Conservation (phyloP, 1,284 basidiomycete genomes). For the Trametes sp. region DNA sequence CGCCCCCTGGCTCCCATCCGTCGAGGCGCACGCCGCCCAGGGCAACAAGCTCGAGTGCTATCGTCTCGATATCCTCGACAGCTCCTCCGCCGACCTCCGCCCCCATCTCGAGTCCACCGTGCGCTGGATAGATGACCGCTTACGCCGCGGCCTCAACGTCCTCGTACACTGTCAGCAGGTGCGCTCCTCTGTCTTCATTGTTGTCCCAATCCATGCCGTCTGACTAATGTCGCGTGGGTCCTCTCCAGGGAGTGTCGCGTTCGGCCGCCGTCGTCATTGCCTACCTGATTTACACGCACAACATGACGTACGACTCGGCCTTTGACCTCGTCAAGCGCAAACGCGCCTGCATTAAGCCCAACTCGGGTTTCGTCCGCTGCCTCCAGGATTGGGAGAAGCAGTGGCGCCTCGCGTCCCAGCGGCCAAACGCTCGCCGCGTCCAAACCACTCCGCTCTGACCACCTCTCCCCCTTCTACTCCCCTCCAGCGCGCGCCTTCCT, state of each 20-base stretch:
- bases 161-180: slow-evolving; percentile 77
- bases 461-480: not conserved
- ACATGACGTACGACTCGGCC: slow-evolving; percentile 73
- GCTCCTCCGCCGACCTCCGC: slow-evolving; percentile 57
- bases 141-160: slow-evolving; percentile 59
- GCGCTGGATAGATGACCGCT: slow-evolving; percentile 59
- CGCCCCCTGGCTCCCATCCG: slow-evolving; percentile 69
- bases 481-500: not conserved
- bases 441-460: slow-evolving; percentile 30
- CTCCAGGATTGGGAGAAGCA: slow-evolving; percentile 40
- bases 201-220: slow-evolving; percentile 6
- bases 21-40: slow-evolving; percentile 49
- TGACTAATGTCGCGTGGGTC: slow-evolving; percentile 17
- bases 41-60: slow-evolving; percentile 64
- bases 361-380: slow-evolving; percentile 57
- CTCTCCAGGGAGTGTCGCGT: slow-evolving; percentile 67
- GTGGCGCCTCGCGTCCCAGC: slow-evolving; percentile 29
- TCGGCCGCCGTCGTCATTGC: slow-evolving; percentile 72
- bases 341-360: slow-evolving; percentile 75
- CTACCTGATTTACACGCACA: slow-evolving; percentile 69
- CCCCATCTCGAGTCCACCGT: slow-evolving; percentile 65
- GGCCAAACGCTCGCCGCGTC: slow-evolving; percentile 31
- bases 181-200: slow-evolving; percentile 24
- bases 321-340: slow-evolving; percentile 61
- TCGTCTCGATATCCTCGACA: slow-evolving; percentile 71